phyloP scores from a whole-genome alignment of 768 basidiomycete species.

The Postia placenta region DNA sequence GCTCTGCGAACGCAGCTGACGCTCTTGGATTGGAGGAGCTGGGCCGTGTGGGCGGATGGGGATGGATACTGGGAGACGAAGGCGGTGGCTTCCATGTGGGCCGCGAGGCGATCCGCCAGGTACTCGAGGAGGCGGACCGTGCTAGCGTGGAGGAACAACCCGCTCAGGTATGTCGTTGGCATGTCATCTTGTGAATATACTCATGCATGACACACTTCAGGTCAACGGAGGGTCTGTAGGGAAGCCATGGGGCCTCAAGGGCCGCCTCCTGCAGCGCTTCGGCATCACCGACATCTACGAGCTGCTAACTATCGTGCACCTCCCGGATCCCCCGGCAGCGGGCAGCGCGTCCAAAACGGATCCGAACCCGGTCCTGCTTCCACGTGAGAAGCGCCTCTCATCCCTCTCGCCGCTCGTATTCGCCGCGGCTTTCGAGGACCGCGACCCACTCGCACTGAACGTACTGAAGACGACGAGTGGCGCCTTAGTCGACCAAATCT shows the following conservation, averaged over 20 bases:
- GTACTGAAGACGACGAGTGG: slow-evolving; percentile 49
- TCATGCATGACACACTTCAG: neutral
- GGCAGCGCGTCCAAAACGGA: slow-evolving; percentile 8
- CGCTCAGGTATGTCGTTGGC: neutral
- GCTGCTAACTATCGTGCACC: slow-evolving; percentile 57
- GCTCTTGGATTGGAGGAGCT: slow-evolving; percentile 48
- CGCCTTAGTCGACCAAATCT: slow-evolving; percentile 54
- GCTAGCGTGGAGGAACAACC: slow-evolving; percentile 29
- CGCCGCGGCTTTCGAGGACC: slow-evolving; percentile 62
- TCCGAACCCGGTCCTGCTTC: slow-evolving; percentile 23
- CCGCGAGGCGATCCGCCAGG: slow-evolving; percentile 64
- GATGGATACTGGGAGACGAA: slow-evolving; percentile 82
- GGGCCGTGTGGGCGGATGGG: slow-evolving; percentile 74
- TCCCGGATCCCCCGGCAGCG: slow-evolving; percentile 43
- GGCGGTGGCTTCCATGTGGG: slow-evolving; percentile 81
- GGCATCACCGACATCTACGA: slow-evolving; percentile 53
- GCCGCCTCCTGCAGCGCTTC: slow-evolving; percentile 48
- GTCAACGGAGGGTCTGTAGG: neutral
- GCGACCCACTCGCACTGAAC: slow-evolving; percentile 57
- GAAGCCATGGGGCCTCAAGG: slow-evolving; percentile 29
- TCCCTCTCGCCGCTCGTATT: slow-evolving; percentile 75
- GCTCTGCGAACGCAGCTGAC: slow-evolving; percentile 20
- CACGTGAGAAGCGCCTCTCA: slow-evolving; percentile 71
- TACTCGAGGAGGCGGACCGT: slow-evolving; percentile 50
- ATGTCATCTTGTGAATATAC: neutral